phyloP scores from a whole-genome alignment of 192 early-diverging fungal species.

The Mortierella antarctica region DNA sequence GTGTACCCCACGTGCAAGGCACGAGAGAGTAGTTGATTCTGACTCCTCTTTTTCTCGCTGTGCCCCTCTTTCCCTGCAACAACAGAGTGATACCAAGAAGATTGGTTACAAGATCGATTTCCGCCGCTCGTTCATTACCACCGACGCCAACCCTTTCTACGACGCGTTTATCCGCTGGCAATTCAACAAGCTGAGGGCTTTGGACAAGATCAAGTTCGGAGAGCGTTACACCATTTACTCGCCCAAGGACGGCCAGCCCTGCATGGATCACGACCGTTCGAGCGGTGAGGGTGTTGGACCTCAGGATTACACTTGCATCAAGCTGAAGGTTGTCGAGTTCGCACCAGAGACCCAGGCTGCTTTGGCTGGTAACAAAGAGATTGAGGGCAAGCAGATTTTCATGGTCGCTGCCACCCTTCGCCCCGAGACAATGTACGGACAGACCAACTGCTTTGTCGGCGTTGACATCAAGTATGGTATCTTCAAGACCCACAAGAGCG shows the following conservation, averaged over 20 bases:
- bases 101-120: conserved; percentile 91
- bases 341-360: conserved; percentile 57
- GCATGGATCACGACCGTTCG: conserved; percentile 99
- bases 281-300: conserved; percentile 94
- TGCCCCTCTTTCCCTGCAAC: not conserved
- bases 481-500: conserved; percentile 79
- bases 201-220: conserved; percentile 93
- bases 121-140: conserved; percentile 98
- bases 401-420: conserved; percentile 95
- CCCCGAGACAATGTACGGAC: conserved; percentile 99
- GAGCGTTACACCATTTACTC: conserved; percentile 98
- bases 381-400: conserved; percentile 81
- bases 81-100: conserved; percentile 74
- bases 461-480: conserved; percentile 93
- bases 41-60: conserved; percentile 3
- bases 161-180: conserved; percentile 99
- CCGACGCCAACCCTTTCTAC: conserved; percentile 97
- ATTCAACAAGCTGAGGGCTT: conserved; percentile 86
- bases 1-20: not conserved
- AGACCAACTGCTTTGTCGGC: conserved; percentile 98
- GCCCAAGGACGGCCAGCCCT: conserved; percentile 93
- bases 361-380: conserved; percentile 51
- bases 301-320: conserved; percentile 97
- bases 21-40: not conserved
- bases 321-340: conserved; percentile 86